These are phyloP conservation scores for Candida insectorum DNA, from an alignment of 805 yeast genomes.

Conservation along the genomic window DNA sequence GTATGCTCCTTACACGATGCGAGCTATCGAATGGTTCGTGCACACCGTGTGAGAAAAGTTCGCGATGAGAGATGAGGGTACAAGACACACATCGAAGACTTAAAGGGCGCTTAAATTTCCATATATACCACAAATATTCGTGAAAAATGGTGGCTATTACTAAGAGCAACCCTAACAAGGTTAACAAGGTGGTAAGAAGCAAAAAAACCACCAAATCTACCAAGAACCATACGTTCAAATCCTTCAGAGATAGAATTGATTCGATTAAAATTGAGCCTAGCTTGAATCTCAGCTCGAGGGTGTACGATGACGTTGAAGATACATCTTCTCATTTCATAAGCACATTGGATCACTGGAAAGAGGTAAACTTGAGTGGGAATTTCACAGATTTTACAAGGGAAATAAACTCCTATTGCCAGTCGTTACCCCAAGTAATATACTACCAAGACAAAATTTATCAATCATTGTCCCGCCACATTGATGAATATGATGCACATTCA, in stretches of 20 bases:
- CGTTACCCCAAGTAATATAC: conserved; percentile 77
- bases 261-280: conserved; percentile 76
- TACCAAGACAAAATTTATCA: conserved; percentile 61
- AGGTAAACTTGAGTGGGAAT: conserved; percentile 71
- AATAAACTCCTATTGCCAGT: conserved; percentile 53
- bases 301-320: conserved; percentile 65
- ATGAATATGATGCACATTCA: conserved; percentile 61
- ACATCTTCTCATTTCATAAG: conserved; percentile 66
- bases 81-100: too few relatives aligned
- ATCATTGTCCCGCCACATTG: conserved; percentile 44
- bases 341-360: conserved; percentile 82
- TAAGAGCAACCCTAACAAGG: conserved; percentile 1
- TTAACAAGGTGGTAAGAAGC: not conserved
- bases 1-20: too few relatives aligned
- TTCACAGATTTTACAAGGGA: conserved; percentile 62
- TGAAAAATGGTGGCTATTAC: conserved; percentile 4
- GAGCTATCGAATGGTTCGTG: too few relatives aligned
- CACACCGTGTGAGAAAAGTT: too few relatives aligned
- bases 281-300: conserved; percentile 51
- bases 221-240: conserved; percentile 58
- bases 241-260: conserved; percentile 84
- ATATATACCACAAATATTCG: too few relatives aligned
- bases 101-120: too few relatives aligned
- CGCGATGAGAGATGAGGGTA: too few relatives aligned
- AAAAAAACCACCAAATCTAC: conserved; percentile 5